Evolutionary conservation across 108 stramenopile genomes (phyloP).

Genomic region (Cylindrotheca fusiformis): DNA sequence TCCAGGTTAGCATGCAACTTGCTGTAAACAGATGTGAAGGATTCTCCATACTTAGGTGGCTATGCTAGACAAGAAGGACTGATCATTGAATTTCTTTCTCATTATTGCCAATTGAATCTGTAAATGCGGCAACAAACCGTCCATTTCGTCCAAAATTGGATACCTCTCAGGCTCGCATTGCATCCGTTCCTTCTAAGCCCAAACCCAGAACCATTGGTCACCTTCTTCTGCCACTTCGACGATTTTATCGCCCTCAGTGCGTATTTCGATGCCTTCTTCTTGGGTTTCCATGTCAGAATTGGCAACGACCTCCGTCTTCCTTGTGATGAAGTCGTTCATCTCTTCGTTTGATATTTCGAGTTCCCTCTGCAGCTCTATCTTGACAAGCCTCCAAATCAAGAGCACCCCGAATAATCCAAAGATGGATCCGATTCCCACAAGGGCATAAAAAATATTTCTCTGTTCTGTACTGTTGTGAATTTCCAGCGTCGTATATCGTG

Average conservation of each 20-base stretch:
- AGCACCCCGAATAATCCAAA: conserved; percentile 25
- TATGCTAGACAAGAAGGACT: too few species aligned
- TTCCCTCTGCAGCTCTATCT: conserved; percentile 20
- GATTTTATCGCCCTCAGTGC: not conserved
- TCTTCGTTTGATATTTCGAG: conserved; percentile 21
- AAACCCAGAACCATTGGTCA: conserved; percentile 40
- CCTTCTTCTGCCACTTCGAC: conserved; percentile 5
- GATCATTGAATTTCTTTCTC: too few species aligned
- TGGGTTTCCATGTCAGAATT: not conserved
- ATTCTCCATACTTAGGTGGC: too few species aligned
- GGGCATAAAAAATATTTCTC: conserved; percentile 16
- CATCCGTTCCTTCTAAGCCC: conserved; percentile 14
- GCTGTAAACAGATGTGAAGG: too few species aligned
- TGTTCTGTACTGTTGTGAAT: conserved; percentile 5
- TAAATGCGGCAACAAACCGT: too few species aligned
- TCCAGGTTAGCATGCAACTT: too few species aligned
- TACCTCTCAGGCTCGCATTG: too few species aligned
- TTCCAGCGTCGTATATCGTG: not conserved
- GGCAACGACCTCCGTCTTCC: not conserved
- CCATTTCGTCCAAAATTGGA: too few species aligned
- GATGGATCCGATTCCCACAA: conserved; percentile 1
- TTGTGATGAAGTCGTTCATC: conserved; percentile 14
- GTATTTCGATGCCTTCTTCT: conserved; percentile 1
- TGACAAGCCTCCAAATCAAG: conserved; percentile 23
- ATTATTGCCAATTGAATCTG: too few species aligned